These are phyloP conservation scores for Monosporascus sp. DNA, from an alignment of 2,329 filamentous ascomycete genomes.

Conservation along the genomic window DNA sequence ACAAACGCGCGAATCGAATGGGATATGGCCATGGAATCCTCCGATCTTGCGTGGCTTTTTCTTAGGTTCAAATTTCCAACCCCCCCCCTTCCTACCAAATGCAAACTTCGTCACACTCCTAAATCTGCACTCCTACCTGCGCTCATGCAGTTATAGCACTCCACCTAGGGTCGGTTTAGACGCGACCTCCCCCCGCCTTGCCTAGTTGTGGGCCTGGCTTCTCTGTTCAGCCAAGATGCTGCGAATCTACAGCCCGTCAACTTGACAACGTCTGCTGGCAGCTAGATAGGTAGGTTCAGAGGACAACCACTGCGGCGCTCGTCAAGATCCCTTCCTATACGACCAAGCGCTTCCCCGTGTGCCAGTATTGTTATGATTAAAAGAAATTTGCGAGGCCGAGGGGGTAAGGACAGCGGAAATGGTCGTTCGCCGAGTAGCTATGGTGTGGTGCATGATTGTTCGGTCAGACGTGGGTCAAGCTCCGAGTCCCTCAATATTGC, in stretches of 20 bases:
- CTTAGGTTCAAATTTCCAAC: neutral
- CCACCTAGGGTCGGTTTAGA: neutral
- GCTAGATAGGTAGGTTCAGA: neutral
- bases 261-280: neutral
- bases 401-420: slow-evolving; percentile 1
- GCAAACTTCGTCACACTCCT: neutral
- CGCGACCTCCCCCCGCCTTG: neutral
- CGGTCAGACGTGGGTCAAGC: slow-evolving; percentile 19
- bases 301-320: too few relatives aligned
- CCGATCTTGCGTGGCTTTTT: neutral
- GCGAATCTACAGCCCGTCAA: neutral
- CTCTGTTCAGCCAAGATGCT: neutral
- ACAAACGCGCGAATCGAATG: neutral
- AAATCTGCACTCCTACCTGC: neutral
- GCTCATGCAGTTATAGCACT: neutral
- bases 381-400: neutral
- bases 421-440: neutral
- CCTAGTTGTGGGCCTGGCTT: neutral
- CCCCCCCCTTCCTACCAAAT: neutral
- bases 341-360: too few relatives aligned
- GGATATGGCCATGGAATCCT: neutral
- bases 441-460: slow-evolving; percentile 5
- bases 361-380: neutral
- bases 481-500: neutral
- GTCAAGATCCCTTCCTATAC: too few relatives aligned